Evolutionary conservation across 495 filamentous ascomycete genomes (phyloP).

Genomic region (Choiromyces venosus): DNA sequence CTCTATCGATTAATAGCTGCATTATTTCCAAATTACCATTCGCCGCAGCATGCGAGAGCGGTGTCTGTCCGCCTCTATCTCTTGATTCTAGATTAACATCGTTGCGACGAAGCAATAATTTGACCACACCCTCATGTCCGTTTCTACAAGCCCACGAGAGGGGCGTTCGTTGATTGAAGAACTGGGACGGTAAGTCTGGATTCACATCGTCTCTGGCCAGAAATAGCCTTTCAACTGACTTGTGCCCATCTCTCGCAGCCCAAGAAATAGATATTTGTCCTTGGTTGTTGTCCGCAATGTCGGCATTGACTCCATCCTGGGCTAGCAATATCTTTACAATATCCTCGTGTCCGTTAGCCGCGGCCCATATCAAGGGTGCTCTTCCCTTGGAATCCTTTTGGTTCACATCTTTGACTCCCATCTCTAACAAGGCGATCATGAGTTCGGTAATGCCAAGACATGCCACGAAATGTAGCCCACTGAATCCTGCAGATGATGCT

Average conservation of each 20-base stretch:
- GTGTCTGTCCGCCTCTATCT: conserved; percentile 26
- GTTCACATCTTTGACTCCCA: conserved; percentile 21
- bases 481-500: background rate
- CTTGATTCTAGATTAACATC: conserved; percentile 17
- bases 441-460: background rate
- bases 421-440: background rate
- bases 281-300: conserved; percentile 10
- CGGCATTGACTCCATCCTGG: conserved; percentile 6
- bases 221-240: conserved; percentile 34
- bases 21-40: background rate
- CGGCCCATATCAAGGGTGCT: conserved; percentile 40
- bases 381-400: conserved; percentile 8
- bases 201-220: conserved; percentile 24
- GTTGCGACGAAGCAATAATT: conserved; percentile 5
- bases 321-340: conserved; percentile 39
- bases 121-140: conserved; percentile 44
- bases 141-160: conserved; percentile 44
- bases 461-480: background rate
- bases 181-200: conserved; percentile 11
- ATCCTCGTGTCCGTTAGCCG: conserved; percentile 35
- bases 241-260: conserved; percentile 40
- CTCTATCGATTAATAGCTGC: background rate
- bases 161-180: conserved; percentile 40
- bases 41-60: conserved; percentile 16
- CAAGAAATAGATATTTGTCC: conserved; percentile 39